phyloP scores from a whole-genome alignment of 352 stramenopile species.

The Phytophthora syringae region DNA sequence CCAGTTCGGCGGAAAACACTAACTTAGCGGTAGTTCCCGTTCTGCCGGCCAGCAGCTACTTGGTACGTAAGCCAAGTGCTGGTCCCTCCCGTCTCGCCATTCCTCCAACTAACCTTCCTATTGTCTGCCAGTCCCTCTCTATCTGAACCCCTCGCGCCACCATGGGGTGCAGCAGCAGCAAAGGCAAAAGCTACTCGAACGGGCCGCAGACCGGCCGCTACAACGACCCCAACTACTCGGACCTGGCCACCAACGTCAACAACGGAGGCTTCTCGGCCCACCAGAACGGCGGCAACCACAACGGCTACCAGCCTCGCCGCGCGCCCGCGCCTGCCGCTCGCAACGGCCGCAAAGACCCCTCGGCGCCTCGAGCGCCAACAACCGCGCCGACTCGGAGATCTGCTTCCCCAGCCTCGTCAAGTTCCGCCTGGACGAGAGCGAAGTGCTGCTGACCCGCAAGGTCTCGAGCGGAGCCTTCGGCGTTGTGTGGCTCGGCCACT shows the following conservation, averaged over 20 bases:
- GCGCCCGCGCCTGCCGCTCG: slow-evolving; percentile 9
- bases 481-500: slow-evolving; percentile 88
- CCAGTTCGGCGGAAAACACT: too few species aligned
- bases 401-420: slow-evolving; percentile 75
- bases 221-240: slow-evolving; percentile 45
- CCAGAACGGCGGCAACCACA: slow-evolving; percentile 3
- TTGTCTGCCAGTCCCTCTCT: slow-evolving; percentile 22
- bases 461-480: slow-evolving; percentile 85
- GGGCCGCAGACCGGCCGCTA: slow-evolving; percentile 25
- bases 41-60: slow-evolving; percentile 6
- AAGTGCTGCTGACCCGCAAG: slow-evolving; percentile 84
- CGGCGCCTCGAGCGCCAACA: slow-evolving; percentile 16
- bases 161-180: slow-evolving; percentile 49
- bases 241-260: slow-evolving; percentile 40
- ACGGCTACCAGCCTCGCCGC: slow-evolving; percentile 7
- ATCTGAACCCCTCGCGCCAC: slow-evolving; percentile 19
- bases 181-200: slow-evolving; percentile 22
- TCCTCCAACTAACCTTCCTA: too few species aligned
- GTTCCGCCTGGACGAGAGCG: slow-evolving; percentile 84
- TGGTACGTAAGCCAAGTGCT: not conserved
- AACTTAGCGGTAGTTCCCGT: slow-evolving; percentile 38
- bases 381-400: slow-evolving; percentile 48
- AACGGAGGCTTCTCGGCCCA: slow-evolving; percentile 36
- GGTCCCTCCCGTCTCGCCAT: not conserved
- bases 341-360: slow-evolving; percentile 18